Evolutionary conservation across 2,329 filamentous ascomycete species (phyloP).

Genomic region (Mariannaea elegans): DNA sequence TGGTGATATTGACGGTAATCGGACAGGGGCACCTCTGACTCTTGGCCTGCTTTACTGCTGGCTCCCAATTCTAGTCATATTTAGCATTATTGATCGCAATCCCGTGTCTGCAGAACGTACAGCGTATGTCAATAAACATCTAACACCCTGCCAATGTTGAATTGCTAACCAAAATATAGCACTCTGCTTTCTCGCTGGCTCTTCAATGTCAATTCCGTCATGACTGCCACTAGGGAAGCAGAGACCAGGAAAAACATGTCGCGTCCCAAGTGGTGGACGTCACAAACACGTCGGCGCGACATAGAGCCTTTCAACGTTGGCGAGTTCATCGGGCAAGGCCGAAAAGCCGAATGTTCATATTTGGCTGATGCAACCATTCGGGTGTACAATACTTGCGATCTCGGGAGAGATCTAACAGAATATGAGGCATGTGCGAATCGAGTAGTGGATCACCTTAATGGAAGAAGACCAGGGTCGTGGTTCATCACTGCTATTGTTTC

Average conservation of each 20-base stretch:
- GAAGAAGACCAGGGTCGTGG: conserved; percentile 1
- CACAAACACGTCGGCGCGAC: neutral
- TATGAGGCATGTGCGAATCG: conserved; percentile 6
- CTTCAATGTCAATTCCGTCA: conserved; percentile 7
- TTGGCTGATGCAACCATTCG: conserved; percentile 7
- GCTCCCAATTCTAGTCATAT: conserved; percentile 8
- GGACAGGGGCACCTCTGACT: neutral
- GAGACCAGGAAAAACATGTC: conserved; percentile 4
- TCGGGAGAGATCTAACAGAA: neutral
- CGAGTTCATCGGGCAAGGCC: conserved; percentile 12
- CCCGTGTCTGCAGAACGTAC: conserved; percentile 8
- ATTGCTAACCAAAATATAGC: neutral
- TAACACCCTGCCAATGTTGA: neutral
- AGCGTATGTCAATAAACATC: neutral
- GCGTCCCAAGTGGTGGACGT: conserved; percentile 6
- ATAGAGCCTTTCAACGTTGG: conserved; percentile 5
- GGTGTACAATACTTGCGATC: neutral
- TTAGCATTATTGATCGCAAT: conserved; percentile 19
- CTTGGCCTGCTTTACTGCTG: conserved; percentile 5
- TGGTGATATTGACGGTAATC: conserved; percentile 1
- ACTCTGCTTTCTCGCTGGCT: conserved; percentile 8
- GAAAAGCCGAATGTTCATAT: conserved; percentile 4
- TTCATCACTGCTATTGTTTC: conserved; percentile 4
- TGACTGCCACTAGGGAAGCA: conserved; percentile 1
- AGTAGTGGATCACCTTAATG: conserved; percentile 1